Percentiles rank a stretch among this genome's conserved stretches.
phyloP scores from a whole-genome alignment of 352 stramenopile genomes.

The Globisporangium alternatum region DNA sequence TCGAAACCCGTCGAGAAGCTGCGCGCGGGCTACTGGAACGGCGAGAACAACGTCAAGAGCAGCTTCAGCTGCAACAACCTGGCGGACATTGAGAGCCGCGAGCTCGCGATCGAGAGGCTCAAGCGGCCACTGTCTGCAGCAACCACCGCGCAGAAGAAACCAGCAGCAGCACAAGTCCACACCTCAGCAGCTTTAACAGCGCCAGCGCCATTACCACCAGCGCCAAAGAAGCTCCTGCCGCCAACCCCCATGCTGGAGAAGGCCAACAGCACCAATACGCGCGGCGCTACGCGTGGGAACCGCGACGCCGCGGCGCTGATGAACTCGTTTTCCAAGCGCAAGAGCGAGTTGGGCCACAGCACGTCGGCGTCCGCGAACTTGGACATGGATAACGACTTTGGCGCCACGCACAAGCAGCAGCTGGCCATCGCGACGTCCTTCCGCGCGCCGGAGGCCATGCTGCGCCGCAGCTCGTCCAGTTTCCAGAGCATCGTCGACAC shows the following conservation, averaged over 20 bases:
- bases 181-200: not conserved
- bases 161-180: not conserved
- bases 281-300: conserved; percentile 24
- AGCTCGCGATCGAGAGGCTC: conserved; percentile 36
- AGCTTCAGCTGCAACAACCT: conserved; percentile 85
- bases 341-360: conserved; percentile 45
- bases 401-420: conserved; percentile 36
- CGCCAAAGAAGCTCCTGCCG: conserved; percentile 5
- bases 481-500: conserved; percentile 25
- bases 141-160: not conserved
- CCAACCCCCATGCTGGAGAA: conserved; percentile 18
- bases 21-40: conserved; percentile 71
- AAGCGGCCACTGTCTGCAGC: conserved; percentile 4
- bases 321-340: conserved; percentile 29
- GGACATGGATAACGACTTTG: conserved; percentile 32
- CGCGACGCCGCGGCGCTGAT: conserved; percentile 28
- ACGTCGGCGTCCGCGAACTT: conserved; percentile 25
- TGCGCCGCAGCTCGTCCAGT: conserved; percentile 20
- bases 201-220: not conserved
- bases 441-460: conserved; percentile 21
- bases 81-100: conserved; percentile 54
- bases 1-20: conserved; percentile 38
- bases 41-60: conserved; percentile 65
- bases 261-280: conserved; percentile 43
- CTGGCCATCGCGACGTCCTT: conserved; percentile 38